Evolutionary conservation across 2,329 filamentous ascomycete species (phyloP).

Genomic region (Alternaria angustiovoidea): DNA sequence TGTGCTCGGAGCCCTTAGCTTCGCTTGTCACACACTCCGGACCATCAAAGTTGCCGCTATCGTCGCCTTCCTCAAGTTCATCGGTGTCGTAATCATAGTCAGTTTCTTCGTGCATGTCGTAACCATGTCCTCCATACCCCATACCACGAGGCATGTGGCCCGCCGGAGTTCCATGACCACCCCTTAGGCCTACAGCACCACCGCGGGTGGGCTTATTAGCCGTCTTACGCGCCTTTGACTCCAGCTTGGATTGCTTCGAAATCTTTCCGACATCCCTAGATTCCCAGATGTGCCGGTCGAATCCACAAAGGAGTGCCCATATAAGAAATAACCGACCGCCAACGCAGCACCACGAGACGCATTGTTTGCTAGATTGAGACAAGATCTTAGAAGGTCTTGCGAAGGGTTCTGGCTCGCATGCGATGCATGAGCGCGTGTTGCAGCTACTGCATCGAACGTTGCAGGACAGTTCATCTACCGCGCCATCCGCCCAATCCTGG

Average conservation of each 20-base stretch:
- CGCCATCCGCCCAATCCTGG: conserved; percentile 23
- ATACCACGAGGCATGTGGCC: conserved; percentile 18
- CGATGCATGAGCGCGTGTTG: conserved; percentile 23
- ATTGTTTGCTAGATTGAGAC: conserved; percentile 11
- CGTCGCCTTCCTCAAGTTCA: background rate
- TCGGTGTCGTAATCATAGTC: background rate
- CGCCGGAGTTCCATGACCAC: background rate
- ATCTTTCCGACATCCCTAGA: background rate
- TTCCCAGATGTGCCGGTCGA: conserved; percentile 40
- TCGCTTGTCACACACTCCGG: background rate
- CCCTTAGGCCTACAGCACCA: conserved; percentile 17
- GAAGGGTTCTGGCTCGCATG: conserved; percentile 20
- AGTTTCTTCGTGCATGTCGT: background rate
- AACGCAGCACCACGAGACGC: conserved; percentile 48
- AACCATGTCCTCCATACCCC: conserved; percentile 16
- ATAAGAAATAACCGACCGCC: conserved; percentile 44
- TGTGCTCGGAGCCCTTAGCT: background rate
- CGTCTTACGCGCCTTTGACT: background rate
- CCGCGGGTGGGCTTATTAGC: background rate
- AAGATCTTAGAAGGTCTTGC: conserved; percentile 4
- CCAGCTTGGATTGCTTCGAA: background rate
- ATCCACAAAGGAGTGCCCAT: conserved; percentile 50
- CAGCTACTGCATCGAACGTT: conserved; percentile 29
- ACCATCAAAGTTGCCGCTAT: background rate
- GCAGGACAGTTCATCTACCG: conserved; percentile 13